Conservation (phyloP, 441 rosid species). For the Jatropha podagrica region DNA sequence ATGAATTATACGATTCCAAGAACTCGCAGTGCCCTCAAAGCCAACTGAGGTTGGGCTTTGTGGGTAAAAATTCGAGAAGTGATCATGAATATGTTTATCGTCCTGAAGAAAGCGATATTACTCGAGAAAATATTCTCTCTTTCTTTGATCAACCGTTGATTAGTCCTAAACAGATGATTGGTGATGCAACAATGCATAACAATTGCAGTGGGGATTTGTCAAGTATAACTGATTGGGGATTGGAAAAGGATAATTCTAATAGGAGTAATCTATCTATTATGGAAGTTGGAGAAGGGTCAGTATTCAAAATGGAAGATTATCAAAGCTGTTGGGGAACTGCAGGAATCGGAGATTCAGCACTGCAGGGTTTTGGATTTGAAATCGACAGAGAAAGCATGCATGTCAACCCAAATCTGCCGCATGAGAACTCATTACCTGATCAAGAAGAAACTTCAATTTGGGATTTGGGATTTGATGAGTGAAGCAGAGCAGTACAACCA, state of each 20-base stretch:
- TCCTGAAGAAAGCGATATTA: conserved; percentile 8
- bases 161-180: not conserved
- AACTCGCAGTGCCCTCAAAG: conserved; percentile 24
- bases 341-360: conserved; percentile 22
- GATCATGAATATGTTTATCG: conserved; percentile 29
- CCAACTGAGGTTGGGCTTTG: conserved; percentile 22
- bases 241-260: conserved; percentile 19
- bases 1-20: conserved; percentile 19
- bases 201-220: not conserved
- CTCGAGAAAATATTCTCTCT: not conserved
- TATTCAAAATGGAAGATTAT: conserved; percentile 16
- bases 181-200: not conserved
- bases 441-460: conserved; percentile 34
- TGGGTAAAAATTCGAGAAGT: conserved; percentile 30
- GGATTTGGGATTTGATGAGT: conserved; percentile 33
- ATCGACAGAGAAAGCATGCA: conserved; percentile 6
- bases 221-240: conserved; percentile 29
- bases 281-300: conserved; percentile 26
- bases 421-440: not conserved
- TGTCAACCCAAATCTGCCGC: conserved; percentile 8
- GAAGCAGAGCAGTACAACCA: not conserved
- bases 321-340: conserved; percentile 20
- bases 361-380: conserved; percentile 9
- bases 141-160: not conserved
- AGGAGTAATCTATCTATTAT: not conserved